These are phyloP conservation scores for Fusarium mundagurra DNA, from an alignment of 2,329 filamentous ascomycete genomes.

Conservation along the genomic window DNA sequence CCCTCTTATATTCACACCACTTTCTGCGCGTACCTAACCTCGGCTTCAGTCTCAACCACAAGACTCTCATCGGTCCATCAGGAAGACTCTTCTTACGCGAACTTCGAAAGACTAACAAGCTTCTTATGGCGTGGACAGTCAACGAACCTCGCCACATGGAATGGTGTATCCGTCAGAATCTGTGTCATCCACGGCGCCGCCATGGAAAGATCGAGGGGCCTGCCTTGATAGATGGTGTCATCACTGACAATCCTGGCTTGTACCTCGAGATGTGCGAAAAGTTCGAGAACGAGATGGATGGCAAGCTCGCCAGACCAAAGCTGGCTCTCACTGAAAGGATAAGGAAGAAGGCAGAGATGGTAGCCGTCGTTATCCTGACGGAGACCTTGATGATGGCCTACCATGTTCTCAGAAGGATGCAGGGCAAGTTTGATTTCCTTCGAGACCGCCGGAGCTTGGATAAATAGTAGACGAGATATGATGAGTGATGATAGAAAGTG, in stretches of 20 bases:
- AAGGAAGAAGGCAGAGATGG: conserved; percentile 22
- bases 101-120: conserved; percentile 59
- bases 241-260: conserved; percentile 82
- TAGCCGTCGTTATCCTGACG: conserved; percentile 27
- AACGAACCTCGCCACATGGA: conserved; percentile 83
- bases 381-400: conserved; percentile 38
- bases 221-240: conserved; percentile 75
- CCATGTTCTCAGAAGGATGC: conserved; percentile 40
- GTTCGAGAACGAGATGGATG: conserved; percentile 49
- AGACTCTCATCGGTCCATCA: conserved; percentile 72
- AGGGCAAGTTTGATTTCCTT: conserved; percentile 45
- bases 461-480: conserved; percentile 6
- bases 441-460: conserved; percentile 32
- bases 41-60: conserved; percentile 81
- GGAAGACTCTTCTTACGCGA: conserved; percentile 74
- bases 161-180: conserved; percentile 70
- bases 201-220: background rate
- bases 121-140: conserved; percentile 86
- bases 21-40: conserved; percentile 74
- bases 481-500: background rate
- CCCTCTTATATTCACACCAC: conserved; percentile 72
- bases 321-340: conserved; percentile 22
- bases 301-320: conserved; percentile 17
- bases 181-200: conserved; percentile 47
- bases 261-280: conserved; percentile 69